These are phyloP conservation scores for Aspergillus hiratsukae DNA, from an alignment of 2,329 filamentous ascomycete genomes.

Conservation along the genomic window DNA sequence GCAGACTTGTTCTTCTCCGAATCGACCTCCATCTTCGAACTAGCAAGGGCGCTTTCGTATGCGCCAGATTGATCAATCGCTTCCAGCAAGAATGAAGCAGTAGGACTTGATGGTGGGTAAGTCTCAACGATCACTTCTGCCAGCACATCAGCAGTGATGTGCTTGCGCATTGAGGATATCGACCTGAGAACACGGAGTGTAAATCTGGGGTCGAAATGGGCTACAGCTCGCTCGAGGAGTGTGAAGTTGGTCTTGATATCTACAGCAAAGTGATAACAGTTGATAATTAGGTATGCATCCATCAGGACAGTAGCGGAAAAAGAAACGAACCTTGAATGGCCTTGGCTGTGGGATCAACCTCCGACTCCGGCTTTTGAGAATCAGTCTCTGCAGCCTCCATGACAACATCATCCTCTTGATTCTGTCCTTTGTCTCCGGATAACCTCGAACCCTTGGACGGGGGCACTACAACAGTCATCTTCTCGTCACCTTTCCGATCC, in stretches of 20 bases:
- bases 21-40: slow-evolving; percentile 70
- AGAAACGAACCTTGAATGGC: slow-evolving; percentile 43
- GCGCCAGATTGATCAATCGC: slow-evolving; percentile 65
- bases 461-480: slow-evolving; percentile 78
- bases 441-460: slow-evolving; percentile 62
- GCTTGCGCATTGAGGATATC: slow-evolving; percentile 92
- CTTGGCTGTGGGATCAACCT: slow-evolving; percentile 46
- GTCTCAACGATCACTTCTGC: slow-evolving; percentile 76
- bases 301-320: neutral
- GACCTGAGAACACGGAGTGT: slow-evolving; percentile 89
- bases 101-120: slow-evolving; percentile 64
- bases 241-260: slow-evolving; percentile 95
- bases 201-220: slow-evolving; percentile 91
- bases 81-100: slow-evolving; percentile 65
- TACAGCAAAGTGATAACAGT: slow-evolving; percentile 35
- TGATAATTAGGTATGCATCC: slow-evolving; percentile 5
- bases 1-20: slow-evolving; percentile 61
- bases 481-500: slow-evolving; percentile 66
- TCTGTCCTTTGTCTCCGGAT: slow-evolving; percentile 53
- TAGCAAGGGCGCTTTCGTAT: slow-evolving; percentile 54
- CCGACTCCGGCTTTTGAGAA: slow-evolving; percentile 43
- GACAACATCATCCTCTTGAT: slow-evolving; percentile 64
- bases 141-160: slow-evolving; percentile 75
- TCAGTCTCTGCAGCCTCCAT: slow-evolving; percentile 58
- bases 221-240: slow-evolving; percentile 84